Conservation (phyloP, 495 filamentous ascomycete species). For the Podospora bellae-mahoneyi region DNA sequence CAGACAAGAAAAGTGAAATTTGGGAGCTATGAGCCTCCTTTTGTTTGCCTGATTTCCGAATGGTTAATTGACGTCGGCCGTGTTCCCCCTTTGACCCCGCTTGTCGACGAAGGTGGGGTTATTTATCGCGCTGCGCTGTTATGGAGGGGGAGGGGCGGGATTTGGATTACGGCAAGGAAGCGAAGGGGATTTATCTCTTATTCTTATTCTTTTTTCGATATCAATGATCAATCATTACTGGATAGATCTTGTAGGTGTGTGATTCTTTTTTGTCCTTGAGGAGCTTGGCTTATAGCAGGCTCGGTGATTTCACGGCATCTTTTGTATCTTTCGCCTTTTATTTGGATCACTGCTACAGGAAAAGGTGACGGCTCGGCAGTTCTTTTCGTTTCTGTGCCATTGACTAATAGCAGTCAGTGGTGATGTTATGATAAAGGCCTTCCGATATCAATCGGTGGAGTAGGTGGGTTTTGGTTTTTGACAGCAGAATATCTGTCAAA, state of each 20-base stretch:
- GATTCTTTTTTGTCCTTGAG: background rate
- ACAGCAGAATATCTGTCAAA: background rate
- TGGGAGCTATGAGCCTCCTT: slow-evolving; percentile 1
- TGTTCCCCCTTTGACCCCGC: slow-evolving; percentile 1
- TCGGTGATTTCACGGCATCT: slow-evolving; percentile 38
- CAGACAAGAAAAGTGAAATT: background rate
- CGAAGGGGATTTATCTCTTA: background rate
- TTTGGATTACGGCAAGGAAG: slow-evolving; percentile 5
- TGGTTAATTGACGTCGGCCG: background rate
- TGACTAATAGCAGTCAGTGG: slow-evolving; percentile 3
- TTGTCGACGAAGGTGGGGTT: slow-evolving; percentile 1
- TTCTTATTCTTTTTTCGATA: background rate
- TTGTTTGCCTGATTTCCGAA: slow-evolving; percentile 7
- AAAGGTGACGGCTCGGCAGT: slow-evolving; percentile 16
- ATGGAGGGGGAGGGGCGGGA: background rate
- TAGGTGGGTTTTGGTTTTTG: background rate
- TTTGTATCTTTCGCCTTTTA: background rate
- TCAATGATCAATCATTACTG: background rate
- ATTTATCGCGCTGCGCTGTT: too few species aligned
- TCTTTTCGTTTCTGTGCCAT: slow-evolving; percentile 2
- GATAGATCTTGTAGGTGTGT: background rate
- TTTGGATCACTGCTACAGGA: background rate
- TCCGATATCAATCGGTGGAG: slow-evolving; percentile 7
- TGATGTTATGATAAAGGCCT: background rate
- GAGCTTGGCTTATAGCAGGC: background rate